Evolutionary conservation across 2,329 filamentous ascomycete genomes (phyloP).

Genomic region (Cladophialophora exuberans): DNA sequence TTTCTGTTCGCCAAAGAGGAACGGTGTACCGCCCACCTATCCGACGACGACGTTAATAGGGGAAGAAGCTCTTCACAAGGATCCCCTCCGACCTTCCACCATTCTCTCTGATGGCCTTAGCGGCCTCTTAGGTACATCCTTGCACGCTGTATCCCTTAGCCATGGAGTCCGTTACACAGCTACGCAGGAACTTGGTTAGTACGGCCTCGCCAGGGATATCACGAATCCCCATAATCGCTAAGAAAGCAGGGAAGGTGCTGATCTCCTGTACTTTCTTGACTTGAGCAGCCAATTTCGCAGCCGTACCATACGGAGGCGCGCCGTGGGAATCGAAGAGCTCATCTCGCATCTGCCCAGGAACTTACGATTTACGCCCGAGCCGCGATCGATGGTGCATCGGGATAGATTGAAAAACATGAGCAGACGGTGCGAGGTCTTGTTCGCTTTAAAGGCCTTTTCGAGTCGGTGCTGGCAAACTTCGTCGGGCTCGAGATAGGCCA

Average conservation of each 20-base stretch:
- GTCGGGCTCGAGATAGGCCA: conserved; percentile 36
- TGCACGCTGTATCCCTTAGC: too few species aligned
- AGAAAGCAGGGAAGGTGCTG: conserved; percentile 47
- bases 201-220: conserved; percentile 7
- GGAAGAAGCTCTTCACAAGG: too few species aligned
- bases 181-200: too few species aligned
- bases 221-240: conserved; percentile 48
- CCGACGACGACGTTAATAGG: too few species aligned
- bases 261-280: conserved; percentile 51
- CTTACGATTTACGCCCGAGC: conserved; percentile 12
- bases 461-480: background rate
- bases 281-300: conserved; percentile 45
- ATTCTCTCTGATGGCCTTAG: too few species aligned
- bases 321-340: conserved; percentile 53
- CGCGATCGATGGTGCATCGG: conserved; percentile 47
- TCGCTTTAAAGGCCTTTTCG: conserved; percentile 48
- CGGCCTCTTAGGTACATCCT: too few species aligned
- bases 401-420: conserved; percentile 60
- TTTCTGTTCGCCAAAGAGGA: too few species aligned
- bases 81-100: too few species aligned
- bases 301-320: conserved; percentile 47
- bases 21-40: too few species aligned
- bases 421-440: conserved; percentile 53
- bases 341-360: conserved; percentile 46
- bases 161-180: too few species aligned